Conservation (phyloP, 371 early-diverging fungal species). For the Hamiltosporidium magnivora region DNA sequence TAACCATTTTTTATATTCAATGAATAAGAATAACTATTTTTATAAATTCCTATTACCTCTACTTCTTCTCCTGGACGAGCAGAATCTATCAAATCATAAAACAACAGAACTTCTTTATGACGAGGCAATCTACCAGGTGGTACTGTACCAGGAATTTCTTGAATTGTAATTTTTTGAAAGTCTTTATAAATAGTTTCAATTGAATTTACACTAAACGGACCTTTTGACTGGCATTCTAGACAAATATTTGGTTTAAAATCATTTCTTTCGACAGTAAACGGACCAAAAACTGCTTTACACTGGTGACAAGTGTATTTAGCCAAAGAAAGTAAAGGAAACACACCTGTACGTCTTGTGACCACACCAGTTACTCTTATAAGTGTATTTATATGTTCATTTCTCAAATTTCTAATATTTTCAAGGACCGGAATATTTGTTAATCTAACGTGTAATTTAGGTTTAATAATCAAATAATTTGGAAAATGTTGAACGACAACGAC, state of each 20-base stretch:
- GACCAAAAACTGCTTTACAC: constrained; percentile 80
- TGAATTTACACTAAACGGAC: constrained; percentile 75
- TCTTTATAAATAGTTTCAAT: constrained; percentile 90
- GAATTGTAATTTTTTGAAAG: constrained; percentile 87
- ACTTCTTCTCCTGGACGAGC: constrained; percentile 95
- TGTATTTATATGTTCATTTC: constrained; percentile 72
- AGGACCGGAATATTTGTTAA: constrained; percentile 73
- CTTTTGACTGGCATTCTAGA: constrained; percentile 75
- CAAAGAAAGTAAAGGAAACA: constrained; percentile 86
- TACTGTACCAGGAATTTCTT: constrained; percentile 90
- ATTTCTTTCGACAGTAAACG: constrained; percentile 76
- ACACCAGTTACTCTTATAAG: constrained; percentile 83
- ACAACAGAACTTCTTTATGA: constrained; percentile 76
- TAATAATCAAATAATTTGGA: constrained; percentile 75
- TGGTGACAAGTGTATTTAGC: constrained; percentile 87
- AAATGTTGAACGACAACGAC: constrained; percentile 72
- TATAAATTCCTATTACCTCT: constrained; percentile 87
- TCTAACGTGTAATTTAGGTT: constrained; percentile 75
- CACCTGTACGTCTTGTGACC: constrained; percentile 79
- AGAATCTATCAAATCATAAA: constrained; percentile 88
- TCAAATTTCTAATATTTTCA: constrained; percentile 72
- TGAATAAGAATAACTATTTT: constrained; percentile 76
- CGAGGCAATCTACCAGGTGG: constrained; percentile 90
- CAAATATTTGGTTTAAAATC: constrained; percentile 76
- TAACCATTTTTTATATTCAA: constrained; percentile 83